Base-by-base conservation (phyloP, 129 eudicot species). In the Rutidosis leptorrhynchoides region DNA sequence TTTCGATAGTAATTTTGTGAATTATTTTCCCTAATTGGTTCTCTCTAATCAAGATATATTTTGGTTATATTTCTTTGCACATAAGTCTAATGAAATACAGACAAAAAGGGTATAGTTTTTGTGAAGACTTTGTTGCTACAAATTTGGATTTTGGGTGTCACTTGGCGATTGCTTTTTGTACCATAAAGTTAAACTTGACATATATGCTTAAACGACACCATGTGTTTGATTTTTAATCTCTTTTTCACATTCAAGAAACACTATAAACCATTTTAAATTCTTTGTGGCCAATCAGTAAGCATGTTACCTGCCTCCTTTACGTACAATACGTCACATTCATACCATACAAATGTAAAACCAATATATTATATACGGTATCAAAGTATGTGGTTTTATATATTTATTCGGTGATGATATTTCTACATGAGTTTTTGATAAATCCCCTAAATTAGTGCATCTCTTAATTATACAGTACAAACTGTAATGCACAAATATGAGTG, bases 161-260 rank as follows among this genome's bases (percentile, higher is more conserved):
- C 57, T 56, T 56, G 78, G 58, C 72, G 59, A 52, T 56, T 65
- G 67, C 65, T 54, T 45, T 74, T 57, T 74, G 73, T 57, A 67
- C 29, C 66, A 10, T 15, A 74, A 65, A 74, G 78, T 45, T 71
- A 65, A 74, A 43, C 54, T 66, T 66, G 78, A 74, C 72, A 65
- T 58, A 65, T 58, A 21, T 57, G 73, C 62, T 74, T 66, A 68
- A 45, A 74, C 73, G n/a, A n/a, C 3, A 66, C 71, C 67, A n/a
- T 29, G 54, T 48, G 49, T 73, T 73, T 64, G 25, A 35, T 54
- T 26, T 45, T 71, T 48, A 7, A 27, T 15, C 53, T 58, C 7
- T 59, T 56, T 74, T 35, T 58, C 25, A 33, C 30, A 32, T 53
- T 51, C 57, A 72, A 62, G 16, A 16, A 52, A 52, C 64, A 46